Base-by-base conservation (phyloP, 108 stramenopile species). In the Hondaea fermentalgiana region DNA sequence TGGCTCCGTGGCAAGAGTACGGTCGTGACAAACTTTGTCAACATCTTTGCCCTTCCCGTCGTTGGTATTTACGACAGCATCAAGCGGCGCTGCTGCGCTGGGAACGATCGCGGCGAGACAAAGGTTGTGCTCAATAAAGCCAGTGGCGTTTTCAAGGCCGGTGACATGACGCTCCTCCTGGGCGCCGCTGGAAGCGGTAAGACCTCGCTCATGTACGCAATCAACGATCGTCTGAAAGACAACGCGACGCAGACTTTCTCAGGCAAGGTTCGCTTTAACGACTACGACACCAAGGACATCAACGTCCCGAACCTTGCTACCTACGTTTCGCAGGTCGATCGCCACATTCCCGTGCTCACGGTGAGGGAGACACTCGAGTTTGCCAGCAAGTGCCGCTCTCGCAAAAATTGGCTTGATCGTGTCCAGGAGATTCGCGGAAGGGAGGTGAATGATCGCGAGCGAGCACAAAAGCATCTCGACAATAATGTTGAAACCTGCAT, bases 401-500 rank as follows among this genome's bases (percentile, higher is more conserved):
- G 44, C 28, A n/a, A 25, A 35, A 45, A 83, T 35, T 16, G 6
- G 6, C 6, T 83, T 8, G 76, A 47, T 6, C 72, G 23, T 44
- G 25, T 89, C 23, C 44, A 14, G 44, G 58, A 3, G 25, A 23
- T 59, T 8, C 88, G 59, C n/a, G 29, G 45, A 76, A 83, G 49
- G 83, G 0, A 16, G 59, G 42, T 72, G 16, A 16, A 29, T 19
- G 88, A 49, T 10, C 69, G 4, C n/a, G 71, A 17, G n/a, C 5
- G 5, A 5, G 28, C 29, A 21, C 60, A 53, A 17, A 89, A 72
- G 72, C 89, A 45, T 58, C 91, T 17, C 60, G 90, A 29, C 25
- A 87, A 23, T 53, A 45, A 95, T 60, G 94, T 95, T 16, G 87
- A 94, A 42, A 69, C 69, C 25, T 91, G 93, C 55, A 60, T 95